Percentiles rank a stretch among this genome's conserved stretches.
phyloP scores from a whole-genome alignment of 2,329 filamentous ascomycete species.

The Ilyonectria mors-panacis region DNA sequence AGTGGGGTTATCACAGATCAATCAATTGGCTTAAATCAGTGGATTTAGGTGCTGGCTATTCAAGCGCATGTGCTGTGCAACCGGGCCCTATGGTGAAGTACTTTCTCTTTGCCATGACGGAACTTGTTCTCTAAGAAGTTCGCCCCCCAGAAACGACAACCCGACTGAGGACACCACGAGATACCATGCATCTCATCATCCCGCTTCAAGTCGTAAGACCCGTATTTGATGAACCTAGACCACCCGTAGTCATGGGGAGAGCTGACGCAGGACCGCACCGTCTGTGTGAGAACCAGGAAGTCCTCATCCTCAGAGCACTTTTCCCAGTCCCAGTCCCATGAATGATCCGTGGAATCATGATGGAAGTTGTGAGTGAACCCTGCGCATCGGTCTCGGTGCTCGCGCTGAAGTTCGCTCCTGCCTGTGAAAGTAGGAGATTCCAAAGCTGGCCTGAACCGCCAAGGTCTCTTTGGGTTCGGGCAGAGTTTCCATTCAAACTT shows the following conservation, averaged over 20 bases:
- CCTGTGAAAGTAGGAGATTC: slow-evolving; percentile 3
- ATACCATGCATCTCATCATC: slow-evolving; percentile 18
- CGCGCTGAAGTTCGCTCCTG: background rate
- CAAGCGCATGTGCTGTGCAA: no score
- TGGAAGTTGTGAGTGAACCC: slow-evolving; percentile 8
- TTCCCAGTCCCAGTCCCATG: no score
- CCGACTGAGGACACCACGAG: slow-evolving; percentile 17
- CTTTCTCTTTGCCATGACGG: no score
- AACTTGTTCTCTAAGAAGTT: no score
- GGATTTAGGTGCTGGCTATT: no score
- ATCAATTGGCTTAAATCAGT: no score
- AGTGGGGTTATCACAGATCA: no score
- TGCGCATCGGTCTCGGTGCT: slow-evolving; percentile 7
- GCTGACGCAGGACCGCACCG: background rate
- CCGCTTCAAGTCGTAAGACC: background rate
- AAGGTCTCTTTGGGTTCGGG: background rate
- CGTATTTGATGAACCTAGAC: background rate
- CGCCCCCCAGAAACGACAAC: no score
- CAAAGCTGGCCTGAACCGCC: slow-evolving; percentile 3
- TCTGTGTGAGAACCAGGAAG: slow-evolving; percentile 15
- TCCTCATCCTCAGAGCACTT: slow-evolving; percentile 4
- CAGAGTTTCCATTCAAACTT: slow-evolving; percentile 22
- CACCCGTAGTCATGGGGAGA: slow-evolving; percentile 2
- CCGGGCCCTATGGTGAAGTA: no score
- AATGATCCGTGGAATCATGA: no score